Conservation (phyloP, 352 stramenopile genomes). For the Peronospora farinosa region DNA sequence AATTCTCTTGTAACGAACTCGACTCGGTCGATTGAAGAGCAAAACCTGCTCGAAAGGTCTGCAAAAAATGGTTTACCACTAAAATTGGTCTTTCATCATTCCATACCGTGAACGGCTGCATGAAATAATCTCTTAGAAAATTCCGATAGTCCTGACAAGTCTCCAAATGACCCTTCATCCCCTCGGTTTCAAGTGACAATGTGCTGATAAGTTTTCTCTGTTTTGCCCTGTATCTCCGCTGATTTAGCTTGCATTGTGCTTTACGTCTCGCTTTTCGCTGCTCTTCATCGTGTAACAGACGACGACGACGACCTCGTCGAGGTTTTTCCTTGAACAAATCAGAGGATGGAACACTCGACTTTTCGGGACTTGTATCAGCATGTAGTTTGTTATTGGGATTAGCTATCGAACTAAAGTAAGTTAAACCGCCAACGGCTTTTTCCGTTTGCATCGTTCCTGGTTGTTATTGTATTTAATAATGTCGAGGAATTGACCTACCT, state of each 20-base stretch:
- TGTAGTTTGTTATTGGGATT: too few species aligned
- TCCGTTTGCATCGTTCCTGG: too few species aligned
- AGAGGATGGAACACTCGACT: too few species aligned
- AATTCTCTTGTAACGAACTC: constrained; percentile 50
- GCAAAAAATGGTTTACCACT: constrained; percentile 46
- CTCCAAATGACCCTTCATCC: constrained; percentile 37
- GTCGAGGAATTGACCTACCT: too few species aligned
- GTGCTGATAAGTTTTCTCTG: constrained; percentile 57
- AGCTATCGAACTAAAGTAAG: too few species aligned
- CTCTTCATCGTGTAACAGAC: constrained; percentile 56
- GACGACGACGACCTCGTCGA: constrained; percentile 38
- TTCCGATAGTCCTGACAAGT: constrained; percentile 45
- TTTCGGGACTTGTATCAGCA: too few species aligned
- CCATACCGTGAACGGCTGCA: constrained; percentile 1
- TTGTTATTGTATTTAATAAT: too few species aligned
- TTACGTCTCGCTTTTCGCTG: constrained; percentile 57
- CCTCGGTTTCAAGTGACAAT: constrained; percentile 51
- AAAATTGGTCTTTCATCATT: constrained; percentile 25
- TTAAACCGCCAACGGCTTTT: too few species aligned
- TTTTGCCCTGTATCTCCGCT: constrained; percentile 56
- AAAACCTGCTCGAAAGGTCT: constrained; percentile 50
- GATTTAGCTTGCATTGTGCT: constrained; percentile 70
- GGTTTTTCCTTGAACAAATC: constrained; percentile 4
- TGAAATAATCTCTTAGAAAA: constrained; percentile 35
- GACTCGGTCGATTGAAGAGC: constrained; percentile 56